Conservation (phyloP, 208 protist genomes). For the Leishmania aethiopica region DNA sequence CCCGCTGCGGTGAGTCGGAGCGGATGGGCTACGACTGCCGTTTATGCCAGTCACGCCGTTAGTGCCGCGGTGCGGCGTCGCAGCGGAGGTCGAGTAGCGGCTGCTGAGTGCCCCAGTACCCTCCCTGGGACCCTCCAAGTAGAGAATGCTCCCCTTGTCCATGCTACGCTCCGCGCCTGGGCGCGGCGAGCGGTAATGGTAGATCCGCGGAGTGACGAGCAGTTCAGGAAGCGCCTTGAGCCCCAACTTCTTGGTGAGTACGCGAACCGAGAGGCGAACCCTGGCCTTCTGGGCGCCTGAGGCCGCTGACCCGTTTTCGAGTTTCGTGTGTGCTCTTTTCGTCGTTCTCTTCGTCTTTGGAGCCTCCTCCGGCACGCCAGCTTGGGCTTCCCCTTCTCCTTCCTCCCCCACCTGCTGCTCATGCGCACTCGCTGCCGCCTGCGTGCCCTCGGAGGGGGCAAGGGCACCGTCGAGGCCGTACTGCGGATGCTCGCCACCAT, state of each 20-base stretch:
- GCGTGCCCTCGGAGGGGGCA: background rate
- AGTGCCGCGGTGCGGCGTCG: background rate
- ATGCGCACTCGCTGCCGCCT: background rate
- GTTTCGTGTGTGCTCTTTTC: background rate
- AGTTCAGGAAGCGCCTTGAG: slow-evolving; percentile 20
- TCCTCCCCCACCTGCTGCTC: background rate
- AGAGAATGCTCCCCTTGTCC: slow-evolving; percentile 4
- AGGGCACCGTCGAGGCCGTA: slow-evolving; percentile 5
- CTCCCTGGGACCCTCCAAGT: slow-evolving; percentile 1
- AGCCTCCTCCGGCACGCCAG: background rate
- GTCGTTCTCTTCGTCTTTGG: slow-evolving; percentile 6
- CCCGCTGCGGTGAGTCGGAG: background rate
- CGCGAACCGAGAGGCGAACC: background rate
- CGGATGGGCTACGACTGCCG: slow-evolving; percentile 1
- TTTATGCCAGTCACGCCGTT: background rate
- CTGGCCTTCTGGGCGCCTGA: no score
- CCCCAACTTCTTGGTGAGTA: background rate
- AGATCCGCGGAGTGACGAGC: slow-evolving; percentile 41
- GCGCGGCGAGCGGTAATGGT: slow-evolving; percentile 37
- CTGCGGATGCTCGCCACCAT: background rate
- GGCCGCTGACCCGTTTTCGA: background rate
- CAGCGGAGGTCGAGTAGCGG: background rate
- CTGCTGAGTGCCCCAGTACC: background rate
- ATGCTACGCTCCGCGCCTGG: slow-evolving; percentile 23
- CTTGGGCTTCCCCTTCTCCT: background rate